Base-by-base conservation (phyloP, 495 filamentous ascomycete genomes). In the Penicillium subrubescens region DNA sequence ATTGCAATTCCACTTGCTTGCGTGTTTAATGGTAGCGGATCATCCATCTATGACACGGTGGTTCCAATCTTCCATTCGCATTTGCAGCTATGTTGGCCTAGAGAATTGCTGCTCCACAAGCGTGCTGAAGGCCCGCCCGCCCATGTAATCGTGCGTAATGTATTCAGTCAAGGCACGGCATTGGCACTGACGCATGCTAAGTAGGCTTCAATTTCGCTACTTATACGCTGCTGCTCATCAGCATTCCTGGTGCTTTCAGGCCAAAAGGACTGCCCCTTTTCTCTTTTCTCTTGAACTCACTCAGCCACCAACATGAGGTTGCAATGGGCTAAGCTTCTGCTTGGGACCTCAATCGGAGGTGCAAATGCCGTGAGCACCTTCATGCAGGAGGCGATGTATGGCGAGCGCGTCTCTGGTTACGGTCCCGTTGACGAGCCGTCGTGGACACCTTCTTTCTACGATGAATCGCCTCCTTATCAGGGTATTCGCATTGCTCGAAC, bases 381-480 rank as follows among this genome's bases (percentile, higher is more conserved):
- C 43, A 61, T 65, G 63, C 17, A 27, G 8, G 58, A 65, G 10
- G 63, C 63, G 2, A 65, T 65, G 63, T 61, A 43, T 11, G 31
- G 37, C 2, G 58, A 57, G 34, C 58, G 58, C 21, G 34, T 65
- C 11, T 57, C 57, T 27, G 63, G 63, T 35, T 65, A 44, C 3
- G 63, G 52, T 0, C 25, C 44, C 11, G 12, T 35, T 33, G 63
- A 65, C 25, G 31, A 57, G 6, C 51, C 63, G 4, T 34, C 33
- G 5, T 61, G 41, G 25, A 8, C 11, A 7, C 63, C 63, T 10
- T 15, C 34, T 4, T 68, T 65, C 46, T 19, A 33, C 57, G 60
- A 65, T 10, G 63, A 66, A 56, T 65, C 63, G n/a, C 63, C 31
- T 39, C 63, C 63, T 11, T 56, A 60, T 21, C 27, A 50, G 5